A percentile compares a stretch with the other conserved stretches of the same genome.
Conservation (phyloP, 305 asterid species). For the Solanum hybrid region DNA sequence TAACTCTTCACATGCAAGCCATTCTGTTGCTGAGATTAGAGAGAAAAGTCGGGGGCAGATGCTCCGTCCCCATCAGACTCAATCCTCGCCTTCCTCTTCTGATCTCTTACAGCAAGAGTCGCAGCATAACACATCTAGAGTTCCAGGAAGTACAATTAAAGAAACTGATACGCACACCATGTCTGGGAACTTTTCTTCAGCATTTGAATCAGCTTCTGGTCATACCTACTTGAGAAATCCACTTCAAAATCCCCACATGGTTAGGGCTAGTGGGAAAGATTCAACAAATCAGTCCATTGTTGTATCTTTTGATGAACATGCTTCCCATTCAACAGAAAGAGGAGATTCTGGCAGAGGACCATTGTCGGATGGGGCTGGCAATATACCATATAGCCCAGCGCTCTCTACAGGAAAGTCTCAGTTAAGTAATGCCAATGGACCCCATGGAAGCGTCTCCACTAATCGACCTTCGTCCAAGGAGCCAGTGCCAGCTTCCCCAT, state of each 20-base stretch:
- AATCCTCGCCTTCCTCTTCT: conserved; percentile 29
- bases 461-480: conserved; percentile 23
- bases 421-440: conserved; percentile 21
- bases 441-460: conserved; percentile 24
- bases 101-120: conserved; percentile 31
- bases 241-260: conserved; percentile 32
- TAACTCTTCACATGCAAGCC: conserved; percentile 19
- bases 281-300: conserved; percentile 24
- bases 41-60: conserved; percentile 27
- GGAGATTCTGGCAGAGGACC: conserved; percentile 15
- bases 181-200: conserved; percentile 38
- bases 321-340: conserved; percentile 28
- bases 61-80: conserved; percentile 32
- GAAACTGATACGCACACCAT: conserved; percentile 24
- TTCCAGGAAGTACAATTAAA: conserved; percentile 16
- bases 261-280: conserved; percentile 32
- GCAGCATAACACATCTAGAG: conserved; percentile 27
- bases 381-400: conserved; percentile 19
- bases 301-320: conserved; percentile 19
- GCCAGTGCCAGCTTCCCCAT: conserved; percentile 22
- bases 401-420: conserved; percentile 17
- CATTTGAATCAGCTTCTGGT: conserved; percentile 29
- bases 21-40: conserved; percentile 29
- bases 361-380: conserved; percentile 31
- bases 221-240: conserved; percentile 33